These are phyloP conservation scores for Nicotiana noctiflora DNA, from an alignment of 257 asterid species.

Conservation along the genomic window DNA sequence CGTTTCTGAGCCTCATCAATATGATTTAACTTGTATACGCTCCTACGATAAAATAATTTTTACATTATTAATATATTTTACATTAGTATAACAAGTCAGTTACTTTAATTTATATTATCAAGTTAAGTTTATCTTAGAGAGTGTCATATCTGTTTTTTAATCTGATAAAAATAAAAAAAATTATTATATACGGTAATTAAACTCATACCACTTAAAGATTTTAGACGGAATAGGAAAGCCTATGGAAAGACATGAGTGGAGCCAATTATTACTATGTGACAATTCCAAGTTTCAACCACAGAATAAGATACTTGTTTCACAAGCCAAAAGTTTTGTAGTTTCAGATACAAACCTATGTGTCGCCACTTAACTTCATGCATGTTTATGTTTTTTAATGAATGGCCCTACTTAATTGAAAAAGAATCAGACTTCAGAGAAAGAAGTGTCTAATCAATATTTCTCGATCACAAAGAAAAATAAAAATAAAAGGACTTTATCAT, in stretches of 20 bases:
- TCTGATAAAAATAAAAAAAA: too few relatives aligned
- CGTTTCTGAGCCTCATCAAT: too few relatives aligned
- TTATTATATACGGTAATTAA: too few relatives aligned
- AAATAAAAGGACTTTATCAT: not conserved
- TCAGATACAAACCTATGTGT: not conserved
- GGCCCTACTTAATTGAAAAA: not conserved
- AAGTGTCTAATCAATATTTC: not conserved
- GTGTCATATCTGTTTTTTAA: too few relatives aligned
- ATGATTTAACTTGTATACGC: too few relatives aligned
- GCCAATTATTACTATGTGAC: not conserved
- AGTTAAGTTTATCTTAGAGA: too few relatives aligned
- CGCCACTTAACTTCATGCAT: slow-evolving; percentile 11
- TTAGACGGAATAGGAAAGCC: not conserved
- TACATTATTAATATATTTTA: too few relatives aligned
- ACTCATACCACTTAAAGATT: not conserved
- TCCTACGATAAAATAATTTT: too few relatives aligned
- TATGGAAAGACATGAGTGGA: slow-evolving; percentile 1
- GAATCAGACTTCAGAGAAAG: not conserved
- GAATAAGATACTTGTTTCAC: not conserved
- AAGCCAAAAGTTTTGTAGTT: slow-evolving; percentile 3
- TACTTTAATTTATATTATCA: too few relatives aligned
- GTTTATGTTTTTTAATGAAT: not conserved
- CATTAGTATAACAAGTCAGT: too few relatives aligned
- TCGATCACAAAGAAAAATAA: not conserved
- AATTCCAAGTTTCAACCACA: slow-evolving; percentile 5